Evolutionary conservation across 2,329 filamentous ascomycete genomes (phyloP).

Genomic region (Arthrobotrys iridis): DNA sequence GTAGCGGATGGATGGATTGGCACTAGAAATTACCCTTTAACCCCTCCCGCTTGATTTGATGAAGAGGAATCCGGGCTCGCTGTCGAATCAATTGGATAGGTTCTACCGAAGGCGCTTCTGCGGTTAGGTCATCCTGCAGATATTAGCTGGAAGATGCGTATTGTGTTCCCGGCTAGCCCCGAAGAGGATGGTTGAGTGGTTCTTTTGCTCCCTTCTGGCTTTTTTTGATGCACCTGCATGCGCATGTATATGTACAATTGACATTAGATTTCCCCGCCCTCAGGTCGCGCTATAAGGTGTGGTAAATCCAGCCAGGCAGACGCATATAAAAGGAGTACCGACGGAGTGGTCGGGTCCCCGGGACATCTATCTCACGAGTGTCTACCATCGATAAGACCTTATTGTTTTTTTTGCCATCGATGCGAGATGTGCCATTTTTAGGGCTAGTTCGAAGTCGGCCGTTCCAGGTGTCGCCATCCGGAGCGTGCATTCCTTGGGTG

Average conservation of each 20-base stretch:
- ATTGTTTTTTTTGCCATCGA: not conserved
- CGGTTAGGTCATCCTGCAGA: constrained; percentile 54
- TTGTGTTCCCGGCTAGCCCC: constrained; percentile 5
- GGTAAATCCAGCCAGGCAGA: not conserved
- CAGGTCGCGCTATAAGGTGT: constrained; percentile 8
- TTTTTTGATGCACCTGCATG: constrained; percentile 17
- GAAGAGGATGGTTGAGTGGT: constrained; percentile 34
- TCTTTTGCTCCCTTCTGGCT: constrained; percentile 2
- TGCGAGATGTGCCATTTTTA: constrained; percentile 49
- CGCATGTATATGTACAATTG: not conserved
- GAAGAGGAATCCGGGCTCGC: not conserved
- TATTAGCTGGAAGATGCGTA: too few relatives aligned
- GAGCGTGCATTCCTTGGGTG: constrained; percentile 4
- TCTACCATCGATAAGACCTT: too few relatives aligned
- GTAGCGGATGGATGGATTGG: not conserved
- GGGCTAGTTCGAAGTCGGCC: not conserved
- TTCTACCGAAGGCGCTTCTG: constrained; percentile 26
- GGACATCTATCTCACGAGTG: not conserved
- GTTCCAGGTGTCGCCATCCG: constrained; percentile 47
- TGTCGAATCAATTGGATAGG: constrained; percentile 19
- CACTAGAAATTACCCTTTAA: not conserved
- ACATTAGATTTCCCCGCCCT: constrained; percentile 1
- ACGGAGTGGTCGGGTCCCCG: constrained; percentile 4
- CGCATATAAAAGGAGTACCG: constrained; percentile 23
- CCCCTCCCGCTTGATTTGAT: not conserved